These are phyloP conservation scores for Primulina eburnea DNA, from an alignment of 257 asterid genomes.

Conservation along the genomic window DNA sequence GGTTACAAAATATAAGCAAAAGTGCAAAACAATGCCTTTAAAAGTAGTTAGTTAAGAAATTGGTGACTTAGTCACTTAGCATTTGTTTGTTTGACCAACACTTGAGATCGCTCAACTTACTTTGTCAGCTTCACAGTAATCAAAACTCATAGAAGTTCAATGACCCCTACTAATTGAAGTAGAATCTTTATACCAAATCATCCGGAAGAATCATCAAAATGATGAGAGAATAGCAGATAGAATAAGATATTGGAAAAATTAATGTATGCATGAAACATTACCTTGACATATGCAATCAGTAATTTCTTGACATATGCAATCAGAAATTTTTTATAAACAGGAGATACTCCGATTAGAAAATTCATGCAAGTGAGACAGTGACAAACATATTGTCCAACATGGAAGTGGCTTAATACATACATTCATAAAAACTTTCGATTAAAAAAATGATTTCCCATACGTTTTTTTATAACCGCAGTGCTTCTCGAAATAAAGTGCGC, in stretches of 20 bases:
- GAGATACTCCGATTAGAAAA: constrained; percentile 2
- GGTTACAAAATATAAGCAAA: not conserved
- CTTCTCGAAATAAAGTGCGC: not conserved
- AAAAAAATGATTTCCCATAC: constrained; percentile 8
- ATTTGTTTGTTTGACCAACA: not conserved
- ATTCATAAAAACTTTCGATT: not conserved
- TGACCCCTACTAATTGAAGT: not conserved
- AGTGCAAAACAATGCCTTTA: not conserved
- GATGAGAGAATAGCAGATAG: not conserved
- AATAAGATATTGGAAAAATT: no score
- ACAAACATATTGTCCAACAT: constrained; percentile 1
- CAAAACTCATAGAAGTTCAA: constrained; percentile 1
- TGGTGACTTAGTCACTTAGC: not conserved
- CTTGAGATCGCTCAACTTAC: not conserved
- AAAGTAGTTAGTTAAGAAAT: not conserved
- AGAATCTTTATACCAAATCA: not conserved
- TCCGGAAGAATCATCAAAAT: no score
- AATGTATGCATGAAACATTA: not conserved
- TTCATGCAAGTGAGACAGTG: constrained; percentile 8
- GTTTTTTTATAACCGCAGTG: not conserved
- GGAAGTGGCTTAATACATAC: not conserved
- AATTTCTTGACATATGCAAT: no score
- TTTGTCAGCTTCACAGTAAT: not conserved
- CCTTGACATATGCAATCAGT: not conserved
- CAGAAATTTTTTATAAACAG: not conserved